Conservation (phyloP, 108 stramenopile genomes). For the Aurantiochytrium sp. region DNA sequence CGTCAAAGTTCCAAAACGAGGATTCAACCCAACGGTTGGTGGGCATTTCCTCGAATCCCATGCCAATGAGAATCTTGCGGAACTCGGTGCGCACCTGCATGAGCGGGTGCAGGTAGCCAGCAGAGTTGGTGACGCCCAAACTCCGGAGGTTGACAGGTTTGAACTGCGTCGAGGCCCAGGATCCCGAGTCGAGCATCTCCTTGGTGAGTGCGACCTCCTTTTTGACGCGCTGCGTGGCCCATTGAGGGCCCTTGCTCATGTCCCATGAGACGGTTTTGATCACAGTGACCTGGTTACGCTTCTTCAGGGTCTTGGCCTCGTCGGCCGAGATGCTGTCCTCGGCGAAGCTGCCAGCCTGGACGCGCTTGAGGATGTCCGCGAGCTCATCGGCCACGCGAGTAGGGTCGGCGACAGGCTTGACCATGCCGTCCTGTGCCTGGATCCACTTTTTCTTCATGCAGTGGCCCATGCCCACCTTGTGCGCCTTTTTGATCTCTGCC, state of each 20-base stretch:
- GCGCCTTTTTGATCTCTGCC: slow-evolving; percentile 58
- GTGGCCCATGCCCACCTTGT: slow-evolving; percentile 87
- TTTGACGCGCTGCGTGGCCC: slow-evolving; percentile 69
- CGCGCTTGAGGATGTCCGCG: slow-evolving; percentile 43
- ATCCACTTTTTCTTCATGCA: slow-evolving; percentile 88
- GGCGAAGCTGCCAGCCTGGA: slow-evolving; percentile 19
- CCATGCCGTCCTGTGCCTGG: slow-evolving; percentile 66
- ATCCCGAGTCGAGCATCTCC: slow-evolving; percentile 84
- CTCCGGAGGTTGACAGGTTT: slow-evolving; percentile 93
- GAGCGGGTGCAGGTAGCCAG: slow-evolving; percentile 91
- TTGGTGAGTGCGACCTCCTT: slow-evolving; percentile 90
- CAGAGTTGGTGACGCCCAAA: slow-evolving; percentile 75
- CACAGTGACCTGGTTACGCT: slow-evolving; percentile 47
- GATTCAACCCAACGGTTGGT: slow-evolving; percentile 97
- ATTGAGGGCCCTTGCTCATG: slow-evolving; percentile 67
- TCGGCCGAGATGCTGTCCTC: slow-evolving; percentile 19
- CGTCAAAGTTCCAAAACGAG: slow-evolving; percentile 99
- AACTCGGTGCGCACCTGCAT: slow-evolving; percentile 85
- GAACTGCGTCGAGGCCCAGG: slow-evolving; percentile 48
- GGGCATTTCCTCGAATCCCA: slow-evolving; percentile 99
- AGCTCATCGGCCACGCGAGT: slow-evolving; percentile 56
- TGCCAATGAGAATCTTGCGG: slow-evolving; percentile 90
- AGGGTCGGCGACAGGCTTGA: slow-evolving; percentile 22
- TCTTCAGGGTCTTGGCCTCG: slow-evolving; percentile 29
- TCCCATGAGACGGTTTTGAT: slow-evolving; percentile 68